Conservation (phyloP, 1,284 basidiomycete species). For the Hymenochaete sp. region DNA sequence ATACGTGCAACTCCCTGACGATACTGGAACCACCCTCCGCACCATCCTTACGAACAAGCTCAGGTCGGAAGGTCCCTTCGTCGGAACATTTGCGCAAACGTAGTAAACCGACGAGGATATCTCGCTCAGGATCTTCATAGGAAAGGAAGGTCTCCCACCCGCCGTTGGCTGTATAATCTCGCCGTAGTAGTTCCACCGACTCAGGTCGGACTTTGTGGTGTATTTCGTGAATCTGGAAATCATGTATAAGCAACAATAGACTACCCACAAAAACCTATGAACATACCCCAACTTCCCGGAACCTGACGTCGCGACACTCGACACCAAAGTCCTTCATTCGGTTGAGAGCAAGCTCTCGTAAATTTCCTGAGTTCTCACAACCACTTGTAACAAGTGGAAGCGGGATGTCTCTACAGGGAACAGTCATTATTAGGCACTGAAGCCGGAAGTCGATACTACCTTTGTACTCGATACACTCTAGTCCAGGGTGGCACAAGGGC, state of each 20-base stretch:
- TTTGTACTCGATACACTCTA: constrained; percentile 93
- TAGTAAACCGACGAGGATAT: constrained; percentile 92
- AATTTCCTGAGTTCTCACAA: constrained; percentile 95
- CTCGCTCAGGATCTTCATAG: constrained; percentile 95
- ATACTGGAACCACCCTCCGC: constrained; percentile 84
- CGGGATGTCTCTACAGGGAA: constrained; percentile 74
- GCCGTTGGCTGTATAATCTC: constrained; percentile 96
- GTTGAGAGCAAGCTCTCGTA: constrained; percentile 92
- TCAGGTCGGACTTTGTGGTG: constrained; percentile 96
- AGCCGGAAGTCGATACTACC: too few species aligned
- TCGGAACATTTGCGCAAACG: constrained; percentile 92
- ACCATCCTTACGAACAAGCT: constrained; percentile 65
- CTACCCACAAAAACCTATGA: not conserved
- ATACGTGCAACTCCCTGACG: constrained; percentile 96
- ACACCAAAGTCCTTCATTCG: constrained; percentile 99
- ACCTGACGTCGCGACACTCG: constrained; percentile 95
- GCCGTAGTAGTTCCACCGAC: constrained; percentile 91
- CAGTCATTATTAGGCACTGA: constrained; percentile 16
- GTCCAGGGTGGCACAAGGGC: constrained; percentile 99
- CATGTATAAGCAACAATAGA: constrained; percentile 5
- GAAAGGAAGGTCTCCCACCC: constrained; percentile 99
- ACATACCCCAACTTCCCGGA: constrained; percentile 94
- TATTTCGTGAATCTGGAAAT: constrained; percentile 85
- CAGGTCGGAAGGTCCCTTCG: constrained; percentile 93
- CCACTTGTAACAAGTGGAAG: constrained; percentile 92